Base-by-base conservation (phyloP, 495 filamentous ascomycete species). In the Trichoderma erinaceum region DNA sequence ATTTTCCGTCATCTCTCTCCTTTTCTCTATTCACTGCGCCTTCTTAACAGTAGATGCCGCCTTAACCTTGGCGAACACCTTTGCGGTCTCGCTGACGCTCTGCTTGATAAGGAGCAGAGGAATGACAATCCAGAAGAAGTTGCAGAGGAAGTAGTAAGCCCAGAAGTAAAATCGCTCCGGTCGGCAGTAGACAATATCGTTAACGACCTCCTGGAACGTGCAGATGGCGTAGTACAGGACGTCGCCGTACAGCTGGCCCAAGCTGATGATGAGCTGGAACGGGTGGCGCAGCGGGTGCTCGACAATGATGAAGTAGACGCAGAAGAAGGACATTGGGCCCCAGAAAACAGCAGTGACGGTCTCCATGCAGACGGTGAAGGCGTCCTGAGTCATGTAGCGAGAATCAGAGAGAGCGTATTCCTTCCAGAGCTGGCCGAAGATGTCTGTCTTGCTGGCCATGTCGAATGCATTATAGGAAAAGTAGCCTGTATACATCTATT, bases 391-490 rank as follows among this genome's bases (percentile, higher is more conserved):
- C 68, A 87, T 74, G 68, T 88, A 88, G 21, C 86, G 79, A 27
- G 83, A 86, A 70, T 88, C 86, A 0, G 83, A 83, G 23, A 82
- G 72, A 7, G 85, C 77, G 75, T 87, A 88, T 71, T 87, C 85
- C 68, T 87, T 88, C 86, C 86, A 88, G 29, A 87, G 73, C 74
- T 88, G 84, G 0, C 81, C 86, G 63, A 87, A 82, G n/a, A 87
- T 63, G 65, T 80, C 78, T 67, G 75, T 75, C 67, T 70, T 75
- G 46, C 73, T 70, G 38, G 75, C 80, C 74, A 88, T 81, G 65
- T 69, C 69, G 18, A 71, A 70, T 68, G 77, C 76, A 71, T 84
- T 82, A 56, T 73, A 71, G 18, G 77, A 82, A 70, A 82, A 86
- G 73, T 87, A 87, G 56, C 71, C 71, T 72, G 74, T 69, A 71